Evolutionary conservation across 1,284 basidiomycete species (phyloP).

Genomic region (Fistulinella cinereoalba): DNA sequence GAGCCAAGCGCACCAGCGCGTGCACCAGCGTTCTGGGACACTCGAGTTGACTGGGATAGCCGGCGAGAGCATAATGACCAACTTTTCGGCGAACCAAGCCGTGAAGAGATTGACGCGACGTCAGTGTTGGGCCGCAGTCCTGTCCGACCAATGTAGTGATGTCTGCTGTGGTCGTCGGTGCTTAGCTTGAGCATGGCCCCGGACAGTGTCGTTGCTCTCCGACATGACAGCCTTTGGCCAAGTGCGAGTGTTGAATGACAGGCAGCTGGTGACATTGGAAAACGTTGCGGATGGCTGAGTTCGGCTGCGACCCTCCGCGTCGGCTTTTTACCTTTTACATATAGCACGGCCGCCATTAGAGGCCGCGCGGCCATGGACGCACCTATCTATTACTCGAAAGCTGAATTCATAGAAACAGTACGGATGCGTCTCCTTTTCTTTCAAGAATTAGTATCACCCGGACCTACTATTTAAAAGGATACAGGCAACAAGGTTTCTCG

Average conservation of each 20-base stretch:
- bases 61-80: too few relatives aligned
- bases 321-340: not conserved
- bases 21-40: slow-evolving; percentile 3
- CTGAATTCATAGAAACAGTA: slow-evolving; percentile 82
- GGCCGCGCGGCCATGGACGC: slow-evolving; percentile 49
- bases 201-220: slow-evolving; percentile 3
- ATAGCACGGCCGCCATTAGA: slow-evolving; percentile 1
- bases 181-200: slow-evolving; percentile 2
- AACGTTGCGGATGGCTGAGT: not conserved
- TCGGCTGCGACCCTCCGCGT: too few relatives aligned
- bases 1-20: slow-evolving; percentile 8
- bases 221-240: slow-evolving; percentile 13
- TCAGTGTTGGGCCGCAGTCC: too few relatives aligned
- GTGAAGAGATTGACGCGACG: too few relatives aligned
- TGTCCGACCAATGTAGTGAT: not conserved
- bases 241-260: slow-evolving; percentile 9
- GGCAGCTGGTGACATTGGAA: slow-evolving; percentile 12
- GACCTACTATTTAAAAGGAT: slow-evolving; percentile 43
- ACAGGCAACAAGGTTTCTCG: slow-evolving; percentile 93
- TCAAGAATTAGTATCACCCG: not conserved
- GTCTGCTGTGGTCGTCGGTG: slow-evolving; percentile 6
- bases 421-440: slow-evolving; percentile 15
- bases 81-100: too few relatives aligned
- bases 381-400: slow-evolving; percentile 71
- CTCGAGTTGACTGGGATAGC: not conserved